Conservation (phyloP, 2,329 filamentous ascomycete genomes). For the Bipolaris bicolor region DNA sequence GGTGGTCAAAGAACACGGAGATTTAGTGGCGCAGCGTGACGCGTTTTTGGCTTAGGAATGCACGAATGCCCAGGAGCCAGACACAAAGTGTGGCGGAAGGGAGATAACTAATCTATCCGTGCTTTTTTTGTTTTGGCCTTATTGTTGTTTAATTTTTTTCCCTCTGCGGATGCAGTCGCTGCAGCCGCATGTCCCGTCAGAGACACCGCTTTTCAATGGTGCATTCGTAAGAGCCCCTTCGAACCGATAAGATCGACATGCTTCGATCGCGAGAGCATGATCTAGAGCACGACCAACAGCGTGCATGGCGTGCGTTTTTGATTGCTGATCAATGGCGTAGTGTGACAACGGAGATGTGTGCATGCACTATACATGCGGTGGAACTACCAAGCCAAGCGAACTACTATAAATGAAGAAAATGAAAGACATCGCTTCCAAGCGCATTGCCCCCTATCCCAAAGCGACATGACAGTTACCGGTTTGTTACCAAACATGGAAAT, state of each 20-base stretch:
- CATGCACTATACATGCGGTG: not conserved
- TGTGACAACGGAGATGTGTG: slow-evolving; percentile 2
- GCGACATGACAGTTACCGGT: slow-evolving; percentile 1
- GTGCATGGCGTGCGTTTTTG: slow-evolving; percentile 6
- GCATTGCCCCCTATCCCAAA: not conserved
- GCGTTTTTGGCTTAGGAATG: not conserved
- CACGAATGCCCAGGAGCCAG: not conserved
- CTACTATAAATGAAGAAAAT: not conserved
- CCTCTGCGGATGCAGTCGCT: not conserved
- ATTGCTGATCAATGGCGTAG: slow-evolving; percentile 1
- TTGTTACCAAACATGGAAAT: not conserved
- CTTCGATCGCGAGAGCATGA: not conserved
- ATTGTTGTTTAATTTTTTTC: not conserved
- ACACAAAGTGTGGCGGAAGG: not conserved
- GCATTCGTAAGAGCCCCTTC: not conserved
- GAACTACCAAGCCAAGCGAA: not conserved
- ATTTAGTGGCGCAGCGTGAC: slow-evolving; percentile 1
- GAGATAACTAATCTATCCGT: not conserved
- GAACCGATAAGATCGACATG: not conserved
- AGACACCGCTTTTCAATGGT: slow-evolving; percentile 2
- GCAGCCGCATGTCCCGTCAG: not conserved
- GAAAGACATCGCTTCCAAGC: not conserved
- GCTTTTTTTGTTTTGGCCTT: not conserved
- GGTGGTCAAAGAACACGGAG: not conserved
- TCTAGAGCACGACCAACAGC: slow-evolving; percentile 2